A percentile compares a stretch with the other conserved stretches of the same genome.
phyloP scores from a whole-genome alignment of 805 yeast species.

The Komagataella ulmi region DNA sequence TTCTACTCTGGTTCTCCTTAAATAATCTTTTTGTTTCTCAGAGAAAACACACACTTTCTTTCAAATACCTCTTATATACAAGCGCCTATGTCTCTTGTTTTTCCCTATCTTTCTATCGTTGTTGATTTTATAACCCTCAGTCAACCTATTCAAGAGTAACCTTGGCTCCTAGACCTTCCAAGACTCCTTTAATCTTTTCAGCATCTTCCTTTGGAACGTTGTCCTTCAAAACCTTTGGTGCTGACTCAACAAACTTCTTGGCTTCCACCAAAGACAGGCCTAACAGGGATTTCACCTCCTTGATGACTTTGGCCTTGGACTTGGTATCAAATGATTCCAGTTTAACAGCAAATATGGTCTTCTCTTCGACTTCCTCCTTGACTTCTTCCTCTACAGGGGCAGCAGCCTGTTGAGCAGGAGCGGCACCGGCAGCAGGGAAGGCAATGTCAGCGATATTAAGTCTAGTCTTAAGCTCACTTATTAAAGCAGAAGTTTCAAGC shows the following conservation, averaged over 20 bases:
- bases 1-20: not conserved
- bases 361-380: constrained; percentile 22
- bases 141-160: constrained; percentile 59
- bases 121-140: not conserved
- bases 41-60: not conserved
- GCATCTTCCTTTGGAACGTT: constrained; percentile 95
- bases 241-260: constrained; percentile 94
- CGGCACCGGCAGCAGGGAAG: constrained; percentile 54
- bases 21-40: not conserved
- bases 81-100: not conserved
- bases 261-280: constrained; percentile 93
- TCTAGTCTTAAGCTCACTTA: constrained; percentile 64
- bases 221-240: constrained; percentile 93
- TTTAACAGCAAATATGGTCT: constrained; percentile 29
- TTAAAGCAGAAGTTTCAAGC: constrained; percentile 82
- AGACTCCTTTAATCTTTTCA: constrained; percentile 83
- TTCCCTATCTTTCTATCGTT: not conserved
- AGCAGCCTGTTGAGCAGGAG: constrained; percentile 52
- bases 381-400: constrained; percentile 39
- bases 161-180: constrained; percentile 95
- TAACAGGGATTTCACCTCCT: constrained; percentile 86
- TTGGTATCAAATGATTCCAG: constrained; percentile 45
- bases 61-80: not conserved
- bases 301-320: constrained; percentile 93
- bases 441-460: constrained; percentile 92